These are phyloP conservation scores for Cryptococcus deneoformans DNA, from an alignment of 1,284 basidiomycete genomes.

Conservation along the genomic window DNA sequence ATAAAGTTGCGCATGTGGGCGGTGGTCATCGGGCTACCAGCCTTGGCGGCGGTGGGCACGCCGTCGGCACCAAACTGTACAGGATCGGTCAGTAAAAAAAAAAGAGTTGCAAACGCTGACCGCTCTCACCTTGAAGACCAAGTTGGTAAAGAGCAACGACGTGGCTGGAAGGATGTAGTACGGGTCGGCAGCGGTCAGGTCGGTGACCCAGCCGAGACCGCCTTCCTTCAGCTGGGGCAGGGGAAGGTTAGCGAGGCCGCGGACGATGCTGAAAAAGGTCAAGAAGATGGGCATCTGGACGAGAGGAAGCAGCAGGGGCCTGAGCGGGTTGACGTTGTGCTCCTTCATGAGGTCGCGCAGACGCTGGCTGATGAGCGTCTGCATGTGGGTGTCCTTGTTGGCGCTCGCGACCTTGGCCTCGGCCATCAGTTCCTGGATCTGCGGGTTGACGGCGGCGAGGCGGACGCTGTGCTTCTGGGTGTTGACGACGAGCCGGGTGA, in stretches of 20 bases:
- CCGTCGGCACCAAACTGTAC: conserved; percentile 59
- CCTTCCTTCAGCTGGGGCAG: conserved; percentile 72
- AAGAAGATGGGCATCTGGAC: conserved; percentile 77
- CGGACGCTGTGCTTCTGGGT: conserved; percentile 60
- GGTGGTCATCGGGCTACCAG: conserved; percentile 42
- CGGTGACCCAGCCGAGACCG: conserved; percentile 71
- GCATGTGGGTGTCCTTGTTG: conserved; percentile 56
- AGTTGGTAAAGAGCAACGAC: conserved; percentile 63
- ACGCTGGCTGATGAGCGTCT: conserved; percentile 59
- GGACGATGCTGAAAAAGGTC: conserved; percentile 80
- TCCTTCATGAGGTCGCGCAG: conserved; percentile 65
- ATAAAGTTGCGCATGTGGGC: conserved; percentile 72
- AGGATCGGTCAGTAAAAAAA: conserved; percentile 38
- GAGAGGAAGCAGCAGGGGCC: conserved; percentile 61
- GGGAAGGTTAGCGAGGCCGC: conserved; percentile 66
- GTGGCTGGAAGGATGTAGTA: conserved; percentile 71
- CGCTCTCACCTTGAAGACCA: conserved; percentile 64
- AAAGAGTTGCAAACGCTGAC: too few relatives aligned
- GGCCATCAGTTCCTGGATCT: conserved; percentile 59
- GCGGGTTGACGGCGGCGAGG: conserved; percentile 62
- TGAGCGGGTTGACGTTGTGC: conserved; percentile 65
- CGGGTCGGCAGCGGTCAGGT: conserved; percentile 77
- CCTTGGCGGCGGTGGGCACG: conserved; percentile 47
- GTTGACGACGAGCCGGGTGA: conserved; percentile 69
- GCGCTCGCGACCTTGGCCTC: conserved; percentile 54